Evolutionary conservation across 2,329 filamentous ascomycete genomes (phyloP), one percentile per base, ranked within the genome.

Genomic region (Ceratocystis eucalypticola): DNA sequence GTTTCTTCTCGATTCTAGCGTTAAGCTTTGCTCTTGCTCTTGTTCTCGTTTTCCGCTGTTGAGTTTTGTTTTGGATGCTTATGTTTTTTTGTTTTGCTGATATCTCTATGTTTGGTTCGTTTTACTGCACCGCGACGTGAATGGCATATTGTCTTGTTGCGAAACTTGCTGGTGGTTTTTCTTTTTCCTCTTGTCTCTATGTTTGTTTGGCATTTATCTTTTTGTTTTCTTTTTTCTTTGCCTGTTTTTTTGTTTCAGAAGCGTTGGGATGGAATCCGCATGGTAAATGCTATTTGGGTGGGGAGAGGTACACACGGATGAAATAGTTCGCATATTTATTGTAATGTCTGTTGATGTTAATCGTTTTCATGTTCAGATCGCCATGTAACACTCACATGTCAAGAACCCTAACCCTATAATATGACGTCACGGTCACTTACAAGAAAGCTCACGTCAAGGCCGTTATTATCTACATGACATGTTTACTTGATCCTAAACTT

Each of bases 331-430:
- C 20, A 55, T 22, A 20, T 30, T 55, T 55, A 55, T 55, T 15
- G 22, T 55, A 55, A 55, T 28, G 50, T 55, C 50, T 55, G 50
- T 55, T 55, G 50, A 55, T 55, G 50, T 55, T 62, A 12, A 30
- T 28, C 25, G 20, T 12, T 15, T 25, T 55, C 20, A 25, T 55
- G 50, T 12, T 55, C 50, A 15, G 5, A 20, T 22, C 25, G 50
- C 2, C 20, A 6, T 46, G 5, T 6, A 7, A 30, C 30, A 30
- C 30, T 7, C 45, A 46, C 15, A n/a, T n/a, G n/a, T 48, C 0
- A 7, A 2, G 5, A 48, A 48, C 46, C 46, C 46, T 48, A 48
- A 48, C 46, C 46, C 46, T 10, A 17, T 20, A 2, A 2, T 1
- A 48, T 48, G 46, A 48, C 46, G 46, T 48, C 46, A 48, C 2